phyloP scores from a whole-genome alignment of 176 grass and related monocot species.

The Bolboschoenus planiculmis region DNA sequence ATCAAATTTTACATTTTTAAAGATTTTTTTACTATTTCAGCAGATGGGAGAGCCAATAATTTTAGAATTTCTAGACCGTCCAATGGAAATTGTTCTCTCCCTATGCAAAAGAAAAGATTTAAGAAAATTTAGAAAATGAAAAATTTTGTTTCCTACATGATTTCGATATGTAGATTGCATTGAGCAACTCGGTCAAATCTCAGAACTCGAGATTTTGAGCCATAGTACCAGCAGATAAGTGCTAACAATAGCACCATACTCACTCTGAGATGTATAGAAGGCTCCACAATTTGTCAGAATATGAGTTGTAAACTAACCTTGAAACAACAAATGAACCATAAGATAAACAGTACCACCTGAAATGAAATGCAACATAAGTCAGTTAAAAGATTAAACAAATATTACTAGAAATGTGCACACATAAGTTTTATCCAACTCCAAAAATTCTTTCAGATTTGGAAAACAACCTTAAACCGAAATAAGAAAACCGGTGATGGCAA shows the following conservation, averaged over 20 bases:
- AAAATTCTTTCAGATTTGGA: background rate
- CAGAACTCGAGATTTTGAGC: background rate
- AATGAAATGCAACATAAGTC: conserved; percentile 1
- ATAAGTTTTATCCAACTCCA: background rate
- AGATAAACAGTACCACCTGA: conserved; percentile 77
- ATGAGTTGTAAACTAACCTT: conserved; percentile 51
- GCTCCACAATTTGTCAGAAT: background rate
- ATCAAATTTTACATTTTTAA: background rate
- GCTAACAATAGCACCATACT: background rate
- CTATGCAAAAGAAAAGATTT: background rate
- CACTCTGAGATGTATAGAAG: background rate
- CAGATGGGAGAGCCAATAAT: background rate
- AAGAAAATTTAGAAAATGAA: background rate
- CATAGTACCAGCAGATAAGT: background rate
- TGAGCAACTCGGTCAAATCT: background rate
- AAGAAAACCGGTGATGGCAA: conserved; percentile 86
- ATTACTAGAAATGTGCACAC: background rate
- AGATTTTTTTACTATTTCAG: background rate
- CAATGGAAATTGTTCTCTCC: background rate
- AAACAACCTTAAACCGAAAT: conserved; percentile 71
- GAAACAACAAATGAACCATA: conserved; percentile 87
- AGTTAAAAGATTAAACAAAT: background rate
- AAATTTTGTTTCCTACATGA: background rate
- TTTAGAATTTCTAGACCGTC: background rate
- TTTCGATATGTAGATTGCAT: background rate